phyloP scores from a whole-genome alignment of 495 filamentous ascomycete species.

The Geoglossum glabrum region DNA sequence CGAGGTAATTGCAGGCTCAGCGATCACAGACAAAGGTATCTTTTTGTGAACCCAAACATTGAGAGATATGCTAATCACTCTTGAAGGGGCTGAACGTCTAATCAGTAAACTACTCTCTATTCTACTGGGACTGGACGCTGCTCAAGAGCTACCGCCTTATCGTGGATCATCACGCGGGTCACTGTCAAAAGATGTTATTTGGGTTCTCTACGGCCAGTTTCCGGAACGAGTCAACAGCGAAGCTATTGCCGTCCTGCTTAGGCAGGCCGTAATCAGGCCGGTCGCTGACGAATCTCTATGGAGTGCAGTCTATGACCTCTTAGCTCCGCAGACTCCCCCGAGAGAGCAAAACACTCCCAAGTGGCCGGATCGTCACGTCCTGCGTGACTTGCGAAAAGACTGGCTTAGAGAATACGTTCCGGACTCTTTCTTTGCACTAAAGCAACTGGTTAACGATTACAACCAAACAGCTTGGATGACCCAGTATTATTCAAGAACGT shows the following conservation, averaged over 20 bases:
- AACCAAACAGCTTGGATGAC: background rate
- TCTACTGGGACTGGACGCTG: background rate
- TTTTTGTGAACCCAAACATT: background rate
- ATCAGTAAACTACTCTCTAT: background rate
- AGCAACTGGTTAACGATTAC: background rate
- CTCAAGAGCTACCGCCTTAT: background rate
- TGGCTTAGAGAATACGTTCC: background rate
- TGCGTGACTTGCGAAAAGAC: background rate
- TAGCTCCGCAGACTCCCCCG: background rate
- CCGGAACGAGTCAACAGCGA: background rate
- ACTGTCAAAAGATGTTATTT: background rate
- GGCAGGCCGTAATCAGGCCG: background rate
- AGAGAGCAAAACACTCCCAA: background rate
- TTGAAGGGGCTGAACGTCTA: background rate
- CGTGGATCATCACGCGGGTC: background rate
- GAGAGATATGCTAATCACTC: background rate
- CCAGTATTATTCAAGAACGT: background rate
- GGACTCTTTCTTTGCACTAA: background rate
- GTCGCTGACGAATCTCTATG: background rate
- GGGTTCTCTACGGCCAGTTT: background rate
- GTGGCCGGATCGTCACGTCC: background rate
- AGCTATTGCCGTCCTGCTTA: background rate
- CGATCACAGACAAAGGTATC: background rate
- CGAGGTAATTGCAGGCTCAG: slow-evolving; percentile 1
- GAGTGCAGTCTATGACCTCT: background rate